Evolutionary conservation across 306 rosid genomes (phyloP).

Genomic region (Prunus armeniaca): DNA sequence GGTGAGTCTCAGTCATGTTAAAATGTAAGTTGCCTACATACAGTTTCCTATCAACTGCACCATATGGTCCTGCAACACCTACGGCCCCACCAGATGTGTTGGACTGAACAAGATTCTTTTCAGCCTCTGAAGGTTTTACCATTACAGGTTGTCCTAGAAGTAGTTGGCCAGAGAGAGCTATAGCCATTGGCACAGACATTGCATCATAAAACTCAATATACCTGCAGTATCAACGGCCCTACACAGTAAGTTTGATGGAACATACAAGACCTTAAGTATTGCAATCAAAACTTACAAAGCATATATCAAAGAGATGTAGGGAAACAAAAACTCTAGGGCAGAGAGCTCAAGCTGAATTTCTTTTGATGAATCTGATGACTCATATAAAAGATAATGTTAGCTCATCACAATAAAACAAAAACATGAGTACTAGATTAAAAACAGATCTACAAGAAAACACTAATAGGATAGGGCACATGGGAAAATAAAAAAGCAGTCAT

Average conservation of each 20-base stretch:
- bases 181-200: constrained; percentile 99
- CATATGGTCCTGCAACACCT: constrained; percentile 77
- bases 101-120: constrained; percentile 96
- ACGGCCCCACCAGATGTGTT: constrained; percentile 67
- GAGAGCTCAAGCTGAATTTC: constrained; percentile 91
- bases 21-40: constrained; percentile 98
- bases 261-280: constrained; percentile 20
- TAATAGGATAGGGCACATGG: not conserved
- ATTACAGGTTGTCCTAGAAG: constrained; percentile 96
- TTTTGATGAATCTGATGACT: constrained; percentile 78
- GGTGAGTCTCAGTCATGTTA: constrained; percentile 94
- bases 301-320: constrained; percentile 72
- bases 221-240: constrained; percentile 64
- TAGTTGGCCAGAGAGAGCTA: constrained; percentile 94
- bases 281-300: constrained; percentile 74
- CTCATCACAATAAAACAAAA: constrained; percentile 42
- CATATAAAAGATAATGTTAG: constrained; percentile 69
- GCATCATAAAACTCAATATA: constrained; percentile 97
- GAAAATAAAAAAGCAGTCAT: not conserved
- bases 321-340: constrained; percentile 82
- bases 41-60: constrained; percentile 90
- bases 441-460: constrained; percentile 4
- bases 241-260: constrained; percentile 53
- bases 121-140: constrained; percentile 99
- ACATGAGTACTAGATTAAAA: constrained; percentile 23